Evolutionary conservation across 2,329 filamentous ascomycete genomes (phyloP).

Genomic region (Aureobasidium uvarum): DNA sequence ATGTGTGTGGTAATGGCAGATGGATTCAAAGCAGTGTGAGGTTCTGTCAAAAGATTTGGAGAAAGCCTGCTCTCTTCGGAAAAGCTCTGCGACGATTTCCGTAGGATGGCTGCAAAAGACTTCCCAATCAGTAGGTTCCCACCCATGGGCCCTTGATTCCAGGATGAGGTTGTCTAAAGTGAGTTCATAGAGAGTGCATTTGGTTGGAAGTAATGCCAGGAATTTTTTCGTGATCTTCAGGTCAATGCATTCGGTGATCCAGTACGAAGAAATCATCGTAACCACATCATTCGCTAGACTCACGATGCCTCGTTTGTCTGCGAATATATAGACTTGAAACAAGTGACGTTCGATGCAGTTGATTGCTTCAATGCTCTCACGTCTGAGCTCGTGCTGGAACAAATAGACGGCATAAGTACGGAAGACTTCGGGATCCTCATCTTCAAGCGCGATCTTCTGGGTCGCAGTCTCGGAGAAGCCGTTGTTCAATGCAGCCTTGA

Average conservation of each 20-base stretch:
- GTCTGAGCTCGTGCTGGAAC: not conserved
- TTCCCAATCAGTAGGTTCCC: not conserved
- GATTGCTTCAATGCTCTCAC: not conserved
- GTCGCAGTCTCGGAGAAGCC: not conserved
- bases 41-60: not conserved
- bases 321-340: not conserved
- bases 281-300: not conserved
- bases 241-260: not conserved
- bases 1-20: not conserved
- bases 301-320: not conserved
- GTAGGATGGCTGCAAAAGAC: not conserved
- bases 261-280: not conserved
- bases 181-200: not conserved
- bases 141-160: not conserved
- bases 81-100: not conserved
- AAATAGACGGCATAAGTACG: not conserved
- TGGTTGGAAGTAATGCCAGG: not conserved
- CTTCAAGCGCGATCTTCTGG: not conserved
- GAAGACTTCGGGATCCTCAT: slow-evolving; percentile 1
- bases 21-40: not conserved
- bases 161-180: not conserved
- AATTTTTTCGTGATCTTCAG: not conserved
- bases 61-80: not conserved
- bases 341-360: not conserved
- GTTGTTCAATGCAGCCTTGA: slow-evolving; percentile 2